These are phyloP conservation scores for Astragalus membranaceus DNA, from an alignment of 306 rosid species.

Conservation along the genomic window DNA sequence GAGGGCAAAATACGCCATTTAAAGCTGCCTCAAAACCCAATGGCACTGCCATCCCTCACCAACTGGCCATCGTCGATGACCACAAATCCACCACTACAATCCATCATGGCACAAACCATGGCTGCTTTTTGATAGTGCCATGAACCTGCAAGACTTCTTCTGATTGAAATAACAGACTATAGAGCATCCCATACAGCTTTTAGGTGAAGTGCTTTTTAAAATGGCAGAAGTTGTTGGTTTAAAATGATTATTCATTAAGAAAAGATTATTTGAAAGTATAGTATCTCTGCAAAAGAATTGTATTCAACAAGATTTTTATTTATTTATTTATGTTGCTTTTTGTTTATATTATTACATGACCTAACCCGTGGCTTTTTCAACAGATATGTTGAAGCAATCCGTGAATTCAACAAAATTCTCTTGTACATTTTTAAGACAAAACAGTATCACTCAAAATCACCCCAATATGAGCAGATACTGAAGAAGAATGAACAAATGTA, in stretches of 20 bases:
- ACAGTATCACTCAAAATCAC: conserved; percentile 83
- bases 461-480: conserved; percentile 91
- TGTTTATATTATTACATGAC: neutral
- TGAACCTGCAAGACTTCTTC: neutral
- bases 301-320: neutral
- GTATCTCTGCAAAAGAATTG: neutral
- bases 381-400: conserved; percentile 92
- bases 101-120: no score
- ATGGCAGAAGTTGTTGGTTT: neutral
- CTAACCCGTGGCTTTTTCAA: neutral
- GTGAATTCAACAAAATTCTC: conserved; percentile 86
- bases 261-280: neutral
- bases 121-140: neutral
- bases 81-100: no score
- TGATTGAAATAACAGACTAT: neutral
- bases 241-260: neutral
- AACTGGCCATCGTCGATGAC: no score
- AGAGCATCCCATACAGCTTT: neutral
- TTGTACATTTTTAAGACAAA: conserved; percentile 69
- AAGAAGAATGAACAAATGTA: conserved; percentile 99
- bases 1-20: no score
- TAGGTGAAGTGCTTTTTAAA: neutral
- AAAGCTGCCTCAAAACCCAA: no score
- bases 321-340: neutral
- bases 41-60: no score